These are phyloP conservation scores for Solanum sitiens DNA, from an alignment of 257 asterid genomes.

Conservation along the genomic window DNA sequence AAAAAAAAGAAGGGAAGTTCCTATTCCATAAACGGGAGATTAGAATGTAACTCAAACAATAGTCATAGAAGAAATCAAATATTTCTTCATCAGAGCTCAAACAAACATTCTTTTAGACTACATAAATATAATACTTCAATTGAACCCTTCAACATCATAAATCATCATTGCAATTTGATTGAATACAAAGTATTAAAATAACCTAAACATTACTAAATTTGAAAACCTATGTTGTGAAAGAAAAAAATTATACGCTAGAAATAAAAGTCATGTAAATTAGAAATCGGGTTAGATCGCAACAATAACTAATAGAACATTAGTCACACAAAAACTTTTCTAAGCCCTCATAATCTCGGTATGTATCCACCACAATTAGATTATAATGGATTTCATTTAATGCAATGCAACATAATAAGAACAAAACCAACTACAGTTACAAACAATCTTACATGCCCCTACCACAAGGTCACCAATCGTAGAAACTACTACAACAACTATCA, in stretches of 20 bases:
- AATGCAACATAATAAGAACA: background rate
- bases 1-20: background rate
- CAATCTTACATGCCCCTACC: background rate
- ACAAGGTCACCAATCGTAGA: too few species aligned
- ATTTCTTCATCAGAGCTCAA: background rate
- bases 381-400: too few species aligned
- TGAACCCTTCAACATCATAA: background rate
- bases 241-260: too few species aligned
- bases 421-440: too few species aligned
- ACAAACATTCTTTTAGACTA: slow-evolving; percentile 4
- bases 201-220: too few species aligned
- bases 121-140: background rate
- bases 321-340: background rate
- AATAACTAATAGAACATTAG: background rate
- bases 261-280: too few species aligned
- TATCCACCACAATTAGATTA: too few species aligned
- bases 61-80: background rate
- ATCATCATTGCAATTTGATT: too few species aligned
- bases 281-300: background rate
- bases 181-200: too few species aligned
- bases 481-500: too few species aligned
- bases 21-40: background rate
- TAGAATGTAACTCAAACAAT: background rate
- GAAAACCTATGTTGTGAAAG: too few species aligned
- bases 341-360: background rate